Conservation (phyloP, 2,329 filamentous ascomycete genomes). For the Colletotrichum truncatum region DNA sequence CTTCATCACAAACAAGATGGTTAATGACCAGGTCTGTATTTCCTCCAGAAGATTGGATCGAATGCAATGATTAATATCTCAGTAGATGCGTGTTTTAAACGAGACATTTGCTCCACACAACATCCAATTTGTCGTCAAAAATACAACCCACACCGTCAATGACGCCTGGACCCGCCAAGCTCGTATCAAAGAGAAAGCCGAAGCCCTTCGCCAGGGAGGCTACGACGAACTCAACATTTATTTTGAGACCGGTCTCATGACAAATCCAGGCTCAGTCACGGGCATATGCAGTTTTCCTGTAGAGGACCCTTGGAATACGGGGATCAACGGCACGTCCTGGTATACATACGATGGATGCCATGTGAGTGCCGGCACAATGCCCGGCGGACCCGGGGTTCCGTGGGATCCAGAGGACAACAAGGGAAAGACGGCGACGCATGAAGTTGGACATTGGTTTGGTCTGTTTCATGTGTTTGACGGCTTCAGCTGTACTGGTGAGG, state of each 20-base stretch:
- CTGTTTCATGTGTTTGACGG: constrained; percentile 52
- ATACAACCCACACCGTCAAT: constrained; percentile 17
- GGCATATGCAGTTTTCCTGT: constrained; percentile 54
- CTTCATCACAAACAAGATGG: constrained; percentile 14
- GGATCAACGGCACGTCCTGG: constrained; percentile 20
- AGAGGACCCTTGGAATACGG: constrained; percentile 27
- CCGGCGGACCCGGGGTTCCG: constrained; percentile 18
- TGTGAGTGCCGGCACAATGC: constrained; percentile 31
- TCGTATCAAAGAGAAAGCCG: constrained; percentile 19
- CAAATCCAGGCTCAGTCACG: constrained; percentile 31
- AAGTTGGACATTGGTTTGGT: constrained; percentile 55
- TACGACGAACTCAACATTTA: constrained; percentile 53
- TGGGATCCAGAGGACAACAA: constrained; percentile 34
- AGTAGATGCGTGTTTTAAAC: constrained; percentile 25
- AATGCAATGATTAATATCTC: neutral
- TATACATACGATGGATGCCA: constrained; percentile 30
- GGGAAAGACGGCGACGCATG: constrained; percentile 41
- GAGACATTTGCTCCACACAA: constrained; percentile 19
- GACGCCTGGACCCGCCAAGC: constrained; percentile 16
- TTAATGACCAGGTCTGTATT: constrained; percentile 5
- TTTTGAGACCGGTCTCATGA: constrained; percentile 38
- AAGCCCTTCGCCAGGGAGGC: constrained; percentile 41
- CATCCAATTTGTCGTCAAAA: constrained; percentile 22
- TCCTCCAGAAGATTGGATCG: too few species aligned
- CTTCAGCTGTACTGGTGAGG: constrained; percentile 39